These are phyloP conservation scores for Phascolomyces articulosus DNA, from an alignment of 371 early-diverging fungal genomes.

Conservation along the genomic window DNA sequence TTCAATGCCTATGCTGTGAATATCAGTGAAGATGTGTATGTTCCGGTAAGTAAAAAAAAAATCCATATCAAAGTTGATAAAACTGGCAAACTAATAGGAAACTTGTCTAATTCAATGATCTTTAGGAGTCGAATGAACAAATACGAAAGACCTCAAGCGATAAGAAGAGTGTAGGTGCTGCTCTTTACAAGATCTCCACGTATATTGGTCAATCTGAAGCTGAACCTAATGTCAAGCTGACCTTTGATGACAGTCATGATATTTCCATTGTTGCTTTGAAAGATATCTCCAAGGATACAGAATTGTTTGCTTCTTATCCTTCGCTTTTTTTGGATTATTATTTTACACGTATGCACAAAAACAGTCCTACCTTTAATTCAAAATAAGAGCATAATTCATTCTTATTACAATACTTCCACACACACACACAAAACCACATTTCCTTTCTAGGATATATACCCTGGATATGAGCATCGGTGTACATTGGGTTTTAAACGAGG, in stretches of 20 bases:
- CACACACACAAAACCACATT: too few relatives aligned
- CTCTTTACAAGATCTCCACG: constrained; percentile 73
- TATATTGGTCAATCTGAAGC: constrained; percentile 66
- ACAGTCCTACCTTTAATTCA: too few relatives aligned
- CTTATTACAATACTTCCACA: too few relatives aligned
- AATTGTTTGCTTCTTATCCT: constrained; percentile 58
- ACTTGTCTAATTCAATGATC: not conserved
- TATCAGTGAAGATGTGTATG: constrained; percentile 33
- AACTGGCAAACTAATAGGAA: not conserved
- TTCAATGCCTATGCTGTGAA: constrained; percentile 78
- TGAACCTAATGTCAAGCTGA: constrained; percentile 63
- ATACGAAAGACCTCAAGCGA: constrained; percentile 25
- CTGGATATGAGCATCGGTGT: too few relatives aligned
- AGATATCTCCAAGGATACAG: constrained; percentile 75
- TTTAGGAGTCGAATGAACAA: constrained; percentile 28
- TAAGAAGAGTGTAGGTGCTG: constrained; percentile 62
- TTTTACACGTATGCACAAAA: too few relatives aligned
- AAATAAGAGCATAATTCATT: too few relatives aligned
- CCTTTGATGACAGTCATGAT: constrained; percentile 56
- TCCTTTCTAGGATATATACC: too few relatives aligned
- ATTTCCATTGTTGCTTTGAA: constrained; percentile 66
- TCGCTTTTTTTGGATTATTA: too few relatives aligned
- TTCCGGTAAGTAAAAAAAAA: constrained; percentile 12
- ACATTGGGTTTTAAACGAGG: too few relatives aligned
- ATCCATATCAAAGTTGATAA: too few relatives aligned